A percentile compares a stretch with the other conserved stretches of the same genome.
Conservation (phyloP, 2,329 filamentous ascomycete species). For the Ceratocystis variospora region DNA sequence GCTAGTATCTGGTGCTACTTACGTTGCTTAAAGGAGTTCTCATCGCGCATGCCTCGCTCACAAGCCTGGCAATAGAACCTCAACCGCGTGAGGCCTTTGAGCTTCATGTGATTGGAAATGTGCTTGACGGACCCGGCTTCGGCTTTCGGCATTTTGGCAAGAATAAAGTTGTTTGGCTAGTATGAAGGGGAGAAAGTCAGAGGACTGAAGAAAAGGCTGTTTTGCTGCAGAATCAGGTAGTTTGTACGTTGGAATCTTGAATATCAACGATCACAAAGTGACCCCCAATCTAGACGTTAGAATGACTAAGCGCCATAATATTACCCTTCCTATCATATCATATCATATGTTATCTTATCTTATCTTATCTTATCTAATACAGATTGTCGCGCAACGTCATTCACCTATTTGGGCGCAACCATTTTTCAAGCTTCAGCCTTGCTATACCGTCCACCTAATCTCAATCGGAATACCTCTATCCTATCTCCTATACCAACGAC, state of each 20-base stretch:
- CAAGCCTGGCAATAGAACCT: conserved; percentile 87
- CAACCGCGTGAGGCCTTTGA: conserved; percentile 61
- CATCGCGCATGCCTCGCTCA: conserved; percentile 30
- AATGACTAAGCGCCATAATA: conserved; percentile 11
- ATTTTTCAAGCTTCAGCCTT: conserved; percentile 9
- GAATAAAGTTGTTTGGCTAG: neutral
- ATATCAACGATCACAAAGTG: neutral
- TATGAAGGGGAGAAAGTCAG: neutral
- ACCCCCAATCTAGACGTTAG: no score
- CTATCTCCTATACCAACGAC: neutral
- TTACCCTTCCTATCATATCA: neutral
- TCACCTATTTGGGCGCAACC: neutral
- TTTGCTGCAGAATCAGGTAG: neutral
- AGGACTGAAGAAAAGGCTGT: neutral
- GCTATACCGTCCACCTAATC: neutral
- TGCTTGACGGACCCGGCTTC: conserved; percentile 87
- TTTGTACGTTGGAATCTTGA: neutral
- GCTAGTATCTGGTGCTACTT: neutral
- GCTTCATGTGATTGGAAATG: conserved; percentile 81
- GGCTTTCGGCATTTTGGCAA: conserved; percentile 67
- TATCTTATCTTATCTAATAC: conserved; percentile 9
- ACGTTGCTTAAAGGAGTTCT: conserved; percentile 21
- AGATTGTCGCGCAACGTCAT: conserved; percentile 6
- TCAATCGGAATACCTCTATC: neutral
- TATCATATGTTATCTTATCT: neutral